phyloP scores from a whole-genome alignment of 2,329 filamentous ascomycete species.

The Sporothrix globosa region DNA sequence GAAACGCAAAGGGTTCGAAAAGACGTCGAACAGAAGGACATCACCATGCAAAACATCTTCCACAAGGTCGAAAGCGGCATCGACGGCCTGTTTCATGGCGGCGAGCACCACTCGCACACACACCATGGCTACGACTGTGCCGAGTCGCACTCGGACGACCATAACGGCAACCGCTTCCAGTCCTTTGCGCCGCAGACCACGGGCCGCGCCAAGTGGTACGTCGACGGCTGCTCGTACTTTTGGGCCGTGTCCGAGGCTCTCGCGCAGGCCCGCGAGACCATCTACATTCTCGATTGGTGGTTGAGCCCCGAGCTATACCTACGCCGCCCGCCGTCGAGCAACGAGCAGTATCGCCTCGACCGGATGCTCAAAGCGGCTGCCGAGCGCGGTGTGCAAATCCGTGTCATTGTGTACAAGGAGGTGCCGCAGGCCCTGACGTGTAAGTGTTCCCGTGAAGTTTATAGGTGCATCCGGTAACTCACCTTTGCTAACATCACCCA shows the following conservation, averaged over 20 bases:
- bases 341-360: constrained; percentile 83
- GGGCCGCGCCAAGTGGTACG: constrained; percentile 83
- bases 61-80: constrained; percentile 51
- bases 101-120: constrained; percentile 52
- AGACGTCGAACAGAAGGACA: background rate
- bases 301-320: constrained; percentile 86
- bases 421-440: constrained; percentile 77
- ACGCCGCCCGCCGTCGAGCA: constrained; percentile 76
- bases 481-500: constrained; percentile 51
- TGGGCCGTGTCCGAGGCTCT: constrained; percentile 81
- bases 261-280: constrained; percentile 68
- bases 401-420: constrained; percentile 92
- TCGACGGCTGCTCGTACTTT: constrained; percentile 83
- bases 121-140: constrained; percentile 50
- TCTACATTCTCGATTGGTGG: constrained; percentile 93
- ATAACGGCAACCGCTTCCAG: constrained; percentile 58
- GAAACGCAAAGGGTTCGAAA: background rate
- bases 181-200: constrained; percentile 74
- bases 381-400: constrained; percentile 79
- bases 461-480: background rate
- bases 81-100: constrained; percentile 45
- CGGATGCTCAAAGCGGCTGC: constrained; percentile 80
- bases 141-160: constrained; percentile 48
- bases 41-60: constrained; percentile 48
- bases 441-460: constrained; percentile 53